Percentiles rank a stretch among this genome's conserved stretches.
These are phyloP conservation scores for Didymella glomerata DNA, from an alignment of 2,329 filamentous ascomycete genomes.

Conservation along the genomic window DNA sequence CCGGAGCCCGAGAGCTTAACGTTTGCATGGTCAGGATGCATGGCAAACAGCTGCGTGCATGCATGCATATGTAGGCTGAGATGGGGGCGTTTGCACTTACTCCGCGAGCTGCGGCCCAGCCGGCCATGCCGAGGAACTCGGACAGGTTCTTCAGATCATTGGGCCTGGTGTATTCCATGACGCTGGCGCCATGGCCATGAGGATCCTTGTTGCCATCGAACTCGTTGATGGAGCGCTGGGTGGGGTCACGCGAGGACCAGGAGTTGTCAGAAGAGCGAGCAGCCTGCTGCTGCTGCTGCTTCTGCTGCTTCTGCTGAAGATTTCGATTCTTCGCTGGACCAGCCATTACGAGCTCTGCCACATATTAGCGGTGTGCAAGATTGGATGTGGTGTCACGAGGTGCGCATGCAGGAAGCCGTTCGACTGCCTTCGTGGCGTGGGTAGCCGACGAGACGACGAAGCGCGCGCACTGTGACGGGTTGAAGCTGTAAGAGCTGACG, in stretches of 20 bases:
- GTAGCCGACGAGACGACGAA: neutral
- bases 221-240: conserved; percentile 40
- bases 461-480: neutral
- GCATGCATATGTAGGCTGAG: conserved; percentile 16
- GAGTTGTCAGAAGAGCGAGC: conserved; percentile 40
- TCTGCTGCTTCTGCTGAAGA: conserved; percentile 32
- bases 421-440: conserved; percentile 1
- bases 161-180: conserved; percentile 37
- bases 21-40: conserved; percentile 1
- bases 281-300: conserved; percentile 20
- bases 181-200: conserved; percentile 1
- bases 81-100: conserved; percentile 43
- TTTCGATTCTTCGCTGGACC: conserved; percentile 48
- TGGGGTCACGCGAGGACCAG: conserved; percentile 35
- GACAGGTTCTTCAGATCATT: conserved; percentile 48
- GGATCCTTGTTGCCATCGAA: conserved; percentile 50
- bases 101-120: conserved; percentile 49
- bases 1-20: neutral
- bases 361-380: conserved; percentile 30
- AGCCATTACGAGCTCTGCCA: conserved; percentile 45
- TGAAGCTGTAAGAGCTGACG: conserved; percentile 7
- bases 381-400: conserved; percentile 7
- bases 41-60: conserved; percentile 14
- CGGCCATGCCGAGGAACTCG: conserved; percentile 46
- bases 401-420: conserved; percentile 4